These are phyloP conservation scores for Leccinellum luteum DNA, from an alignment of 768 basidiomycete species.

Conservation along the genomic window DNA sequence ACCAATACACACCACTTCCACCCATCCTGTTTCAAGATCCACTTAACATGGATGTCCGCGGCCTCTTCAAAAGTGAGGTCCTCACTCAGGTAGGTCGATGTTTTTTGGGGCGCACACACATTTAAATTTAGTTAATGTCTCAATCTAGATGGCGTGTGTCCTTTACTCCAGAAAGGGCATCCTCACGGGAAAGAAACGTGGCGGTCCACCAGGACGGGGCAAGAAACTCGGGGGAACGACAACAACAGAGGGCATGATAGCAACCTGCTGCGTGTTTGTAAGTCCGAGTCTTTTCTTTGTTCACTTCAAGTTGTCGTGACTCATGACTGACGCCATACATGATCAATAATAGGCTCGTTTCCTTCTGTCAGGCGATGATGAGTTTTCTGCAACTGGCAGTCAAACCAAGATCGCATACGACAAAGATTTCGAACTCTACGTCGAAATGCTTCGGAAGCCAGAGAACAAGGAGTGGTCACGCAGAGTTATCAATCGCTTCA, in stretches of 20 bases:
- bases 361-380: background rate
- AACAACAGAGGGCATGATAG: background rate
- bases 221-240: background rate
- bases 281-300: background rate
- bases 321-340: background rate
- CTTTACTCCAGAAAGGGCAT: background rate
- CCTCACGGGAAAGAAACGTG: background rate
- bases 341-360: background rate
- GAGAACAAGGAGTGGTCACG: background rate
- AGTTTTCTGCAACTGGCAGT: too few species aligned
- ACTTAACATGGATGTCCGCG: fast-evolving
- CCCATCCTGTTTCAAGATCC: background rate
- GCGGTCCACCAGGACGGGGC: background rate
- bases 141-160: background rate
- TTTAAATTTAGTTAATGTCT: background rate
- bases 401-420: too few species aligned
- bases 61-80: background rate
- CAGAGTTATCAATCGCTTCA: background rate
- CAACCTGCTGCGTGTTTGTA: background rate
- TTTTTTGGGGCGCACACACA: background rate
- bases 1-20: background rate
- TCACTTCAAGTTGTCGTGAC: too few species aligned
- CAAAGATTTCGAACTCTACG: background rate
- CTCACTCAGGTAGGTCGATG: background rate
- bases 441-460: background rate